Base-by-base conservation (phyloP, 179 eudicot species). In the Gypsophila paniculata region DNA sequence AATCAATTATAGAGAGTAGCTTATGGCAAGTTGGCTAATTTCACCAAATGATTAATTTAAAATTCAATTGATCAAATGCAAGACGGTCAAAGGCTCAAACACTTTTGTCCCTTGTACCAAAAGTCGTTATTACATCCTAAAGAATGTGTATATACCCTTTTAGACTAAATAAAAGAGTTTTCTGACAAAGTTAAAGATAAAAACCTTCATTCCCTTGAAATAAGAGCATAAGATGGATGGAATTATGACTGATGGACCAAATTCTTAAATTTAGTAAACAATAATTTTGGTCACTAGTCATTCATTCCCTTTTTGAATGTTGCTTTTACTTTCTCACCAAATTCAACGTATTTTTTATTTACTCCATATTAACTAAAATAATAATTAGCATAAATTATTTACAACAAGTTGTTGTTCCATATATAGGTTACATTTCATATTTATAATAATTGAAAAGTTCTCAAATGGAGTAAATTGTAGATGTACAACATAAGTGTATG, bases 71-170 rank as follows among this genome's bases (percentile, higher is more conserved):
- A 62, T 61, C 0, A 63, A 68, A n/a, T n/a, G n/a, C n/a, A n/a
- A n/a, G 72, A 78, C 70, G 80, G 85, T 85, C 85, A 82, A 79
- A 71, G 76, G 11, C 15, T 85, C 83, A 78, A 77, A 68, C 69
- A n/a, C 18, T 75, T 77, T 74, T 75, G 76, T 74, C 77, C 81
- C 69, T 79, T 75, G 73, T 69, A 70, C 49, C 39, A 70, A 76
- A 81, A 82, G 77, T n/a, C n/a, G n/a, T 65, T 42, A 32, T 25
- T 58, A 66, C 63, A 73, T 38, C 22, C 65, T 55, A 73, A 69
- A 64, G 61, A 77, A 73, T 78, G 70, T 69, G 70, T 54, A 58
- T 58, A 58, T 58, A 68, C 48, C 60, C 68, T 77, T 77, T 77
- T 25, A 55, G n/a, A 46, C 17, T 18, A 52, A 23, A 21, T 21